These are phyloP conservation scores for Xylaria bambusicola DNA, from an alignment of 495 filamentous ascomycete genomes.

Conservation along the genomic window DNA sequence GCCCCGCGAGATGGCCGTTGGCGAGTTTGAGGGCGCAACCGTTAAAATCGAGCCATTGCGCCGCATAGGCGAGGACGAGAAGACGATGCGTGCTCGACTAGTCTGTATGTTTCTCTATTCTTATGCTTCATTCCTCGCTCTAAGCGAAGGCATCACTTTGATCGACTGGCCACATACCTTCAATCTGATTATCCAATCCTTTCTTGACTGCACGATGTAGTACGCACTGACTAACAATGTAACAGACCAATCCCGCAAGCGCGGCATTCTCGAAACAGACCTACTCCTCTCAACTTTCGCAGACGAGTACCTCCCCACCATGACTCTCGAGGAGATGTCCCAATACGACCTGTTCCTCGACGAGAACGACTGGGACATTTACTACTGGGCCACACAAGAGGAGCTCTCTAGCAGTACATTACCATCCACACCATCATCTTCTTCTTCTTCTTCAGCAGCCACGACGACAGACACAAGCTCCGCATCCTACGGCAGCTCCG, in stretches of 20 bases:
- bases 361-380: conserved; percentile 99
- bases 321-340: conserved; percentile 71
- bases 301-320: conserved; percentile 68
- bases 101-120: conserved; percentile 66
- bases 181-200: no score
- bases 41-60: conserved; percentile 90
- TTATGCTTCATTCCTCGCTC: background rate
- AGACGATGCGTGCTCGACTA: conserved; percentile 84
- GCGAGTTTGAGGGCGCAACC: conserved; percentile 84
- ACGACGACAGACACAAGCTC: conserved; percentile 46
- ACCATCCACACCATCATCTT: conserved; percentile 24
- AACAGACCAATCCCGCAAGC: conserved; percentile 92
- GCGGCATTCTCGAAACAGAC: conserved; percentile 93
- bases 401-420: conserved; percentile 53
- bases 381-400: conserved; percentile 99
- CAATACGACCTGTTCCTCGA: conserved; percentile 95
- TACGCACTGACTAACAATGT: no score
- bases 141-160: no score
- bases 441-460: conserved; percentile 31
- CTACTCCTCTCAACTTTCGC: conserved; percentile 96
- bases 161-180: no score
- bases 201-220: no score
- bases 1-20: conserved; percentile 71
- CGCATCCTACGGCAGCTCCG: conserved; percentile 36
- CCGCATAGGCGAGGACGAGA: conserved; percentile 73